Evolutionary conservation across 2,329 filamentous ascomycete species (phyloP), one percentile per base, ranked within the genome.

Genomic region (Penicillium sp.): DNA sequence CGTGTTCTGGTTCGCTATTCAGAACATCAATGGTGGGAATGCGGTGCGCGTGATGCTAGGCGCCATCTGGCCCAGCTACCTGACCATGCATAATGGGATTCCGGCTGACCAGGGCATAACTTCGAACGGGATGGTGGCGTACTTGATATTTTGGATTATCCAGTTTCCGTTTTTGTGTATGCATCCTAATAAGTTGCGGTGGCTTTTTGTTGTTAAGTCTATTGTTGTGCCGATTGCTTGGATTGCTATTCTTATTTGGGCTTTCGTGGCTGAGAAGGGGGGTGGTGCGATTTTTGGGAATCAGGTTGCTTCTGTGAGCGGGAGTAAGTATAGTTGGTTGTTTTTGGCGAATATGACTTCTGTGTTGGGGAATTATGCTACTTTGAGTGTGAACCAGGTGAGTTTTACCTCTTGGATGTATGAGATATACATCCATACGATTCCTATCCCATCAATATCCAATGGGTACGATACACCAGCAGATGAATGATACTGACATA

Each of bases 1-100:
- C 5, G 67, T 84, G 18, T 83, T 85, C 69, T 85, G 82, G 87
- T 84, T 88, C 51, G 84, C 85, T 0, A 86, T 89, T 45, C 85
- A 88, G 61, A 84, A 82, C 40, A 83, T 84, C 56, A 86, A 86
- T 59, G 85, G 86, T 0, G 84, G 81, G 0, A 81, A 82, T 54
- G 75, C 77, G 0, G 74, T 83, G 8, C 72, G 73, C 4, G 78
- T 80, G 42, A 82, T 82, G 71, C 71, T 84, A 14, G 76, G 77
- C 7, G 81, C 82, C 1, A 84, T 85, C 59, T 79, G 75, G 76
- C 75, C 76, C 2, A 73, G 70, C 14, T 78, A 70, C 51, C 59
- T 69, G 43, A 56, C 59, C 1, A 49, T 78, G n/a, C 59, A 62
- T 9, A 77, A 78, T 54, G 51, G 54, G 23, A 74, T 79, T 11